Base-by-base conservation (phyloP, 2,329 filamentous ascomycete genomes). In the Furcasterigmium furcatum region DNA sequence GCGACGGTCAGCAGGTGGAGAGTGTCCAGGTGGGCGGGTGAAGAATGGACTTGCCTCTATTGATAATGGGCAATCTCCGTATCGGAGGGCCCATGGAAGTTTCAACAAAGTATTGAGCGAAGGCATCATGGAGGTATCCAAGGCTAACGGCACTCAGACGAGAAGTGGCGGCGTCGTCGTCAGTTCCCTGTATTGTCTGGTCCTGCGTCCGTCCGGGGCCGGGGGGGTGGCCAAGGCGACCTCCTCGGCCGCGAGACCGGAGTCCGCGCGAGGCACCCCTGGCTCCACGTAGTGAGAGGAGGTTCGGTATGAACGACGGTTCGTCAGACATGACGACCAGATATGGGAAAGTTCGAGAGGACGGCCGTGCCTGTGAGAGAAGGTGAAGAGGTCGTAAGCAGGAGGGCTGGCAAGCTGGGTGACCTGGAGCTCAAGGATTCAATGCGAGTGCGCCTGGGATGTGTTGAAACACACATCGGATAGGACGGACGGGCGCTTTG, bases 151-250 rank as follows among this genome's bases (percentile, higher is more conserved):
- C 92, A 63, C 91, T 97, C 65, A 95, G 72, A 29, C 94, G 82
- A 24, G 91, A 96, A 35, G 90, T 82, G 48, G 89, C 89, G 21
- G 94, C 94, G 71, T 99, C 94, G 49, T 85, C 84, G 66, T 99
- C 94, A 4, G 94, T 99, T 52, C 84, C 83, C 65, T 95, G 92
- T 46, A 99, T 85, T 34, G 86, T 79, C 48, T 77, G 73, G 66
- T 97, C 91, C 55, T 85, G 83, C 39, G 68, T 67, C 46, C 43
- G 10, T n/a, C 32, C 22, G 39, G 20, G 25, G 9, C 41, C 41
- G 9, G 52, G 55, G 52, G 55, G 48, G n/a, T 59, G 57, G 12
- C 62, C 56, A 44, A 58, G 63, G 50, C 61, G 65, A 38, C 69
- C 71, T 44, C 58, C 49, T 2, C 57, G 58, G 44, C 61, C 55